Evolutionary conservation across 1,284 basidiomycete species (phyloP), one percentile per base, ranked within the genome.

Genomic region (Cutaneotrichosporon cyanovorans): DNA sequence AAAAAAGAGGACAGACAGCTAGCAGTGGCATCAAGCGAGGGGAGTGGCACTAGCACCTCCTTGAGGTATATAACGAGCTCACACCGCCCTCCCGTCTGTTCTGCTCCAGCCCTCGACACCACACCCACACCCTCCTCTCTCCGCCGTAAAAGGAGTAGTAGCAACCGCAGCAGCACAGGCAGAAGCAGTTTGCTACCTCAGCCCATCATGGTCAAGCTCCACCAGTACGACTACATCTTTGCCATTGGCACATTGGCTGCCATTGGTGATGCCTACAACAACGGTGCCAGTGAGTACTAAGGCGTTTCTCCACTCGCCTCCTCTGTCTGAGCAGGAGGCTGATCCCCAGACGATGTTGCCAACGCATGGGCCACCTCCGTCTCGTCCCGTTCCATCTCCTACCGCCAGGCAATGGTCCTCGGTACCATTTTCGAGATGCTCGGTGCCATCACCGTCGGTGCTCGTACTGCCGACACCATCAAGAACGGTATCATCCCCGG

Each of bases 321-420:
- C 25, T 28, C 8, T 28, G 25, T 7, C 25, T 28, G 12, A 28
- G n/a, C n/a, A n/a, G n/a, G n/a, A n/a, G n/a, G n/a, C n/a, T n/a
- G n/a, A n/a, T n/a, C 25, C 25, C 8, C 25, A 28, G 25, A 51
- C 53, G 72, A 65, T 62, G 73, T 75, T 32, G 69, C 71, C 51
- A 74, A 74, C 60, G 58, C 71, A 2, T 76, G 73, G 63, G 74
- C 75, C 7, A 76, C 74, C 10, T 66, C 65, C n/a, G 73, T 76
- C 31, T 70, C 73, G 1, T 75, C 73, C 3, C 65, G 71, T 39
- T 74, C 73, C 22, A 56, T 77, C 35, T 66, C 71, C 6, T 66
- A 76, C 57, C 56, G 62, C 31, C 74, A 75, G 56, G 76, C 75
- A 2, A 66, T 69, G 49, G 44, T 74, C 3, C 66, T 71, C 20